Conservation (phyloP, 805 yeast species). For the Huiozyma sinensis region DNA sequence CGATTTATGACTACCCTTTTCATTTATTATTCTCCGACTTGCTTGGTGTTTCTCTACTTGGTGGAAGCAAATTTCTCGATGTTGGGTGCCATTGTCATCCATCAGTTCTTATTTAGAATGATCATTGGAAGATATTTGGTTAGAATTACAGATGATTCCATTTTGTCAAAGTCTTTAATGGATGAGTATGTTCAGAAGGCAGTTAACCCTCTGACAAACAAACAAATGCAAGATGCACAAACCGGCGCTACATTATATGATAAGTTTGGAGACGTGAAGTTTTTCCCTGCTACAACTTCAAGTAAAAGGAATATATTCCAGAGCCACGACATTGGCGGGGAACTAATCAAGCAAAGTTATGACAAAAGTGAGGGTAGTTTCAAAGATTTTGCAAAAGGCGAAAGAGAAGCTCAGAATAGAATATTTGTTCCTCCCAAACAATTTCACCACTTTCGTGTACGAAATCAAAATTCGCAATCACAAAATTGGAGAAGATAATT, state of each 20-base stretch:
- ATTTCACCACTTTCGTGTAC: too few species aligned
- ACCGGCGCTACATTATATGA: slow-evolving; percentile 43
- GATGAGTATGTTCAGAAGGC: slow-evolving; percentile 54
- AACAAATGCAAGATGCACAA: slow-evolving; percentile 45
- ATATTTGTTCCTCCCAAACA: too few species aligned
- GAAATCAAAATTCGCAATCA: too few species aligned
- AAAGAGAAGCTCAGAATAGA: not conserved
- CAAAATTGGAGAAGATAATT: too few species aligned
- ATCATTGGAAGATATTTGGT: slow-evolving; percentile 36
- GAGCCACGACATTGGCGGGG: slow-evolving; percentile 37
- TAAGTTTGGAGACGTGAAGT: slow-evolving; percentile 14
- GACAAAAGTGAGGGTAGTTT: slow-evolving; percentile 22
- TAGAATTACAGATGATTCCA: slow-evolving; percentile 46
- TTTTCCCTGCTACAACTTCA: slow-evolving; percentile 24
- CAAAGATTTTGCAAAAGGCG: slow-evolving; percentile 6
- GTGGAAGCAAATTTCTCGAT: slow-evolving; percentile 31
- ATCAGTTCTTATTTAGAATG: slow-evolving; percentile 31
- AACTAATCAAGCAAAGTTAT: slow-evolving; percentile 23
- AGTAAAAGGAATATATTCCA: slow-evolving; percentile 34
- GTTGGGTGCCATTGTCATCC: slow-evolving; percentile 26
- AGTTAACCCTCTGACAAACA: slow-evolving; percentile 46
- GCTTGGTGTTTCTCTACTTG: slow-evolving; percentile 33
- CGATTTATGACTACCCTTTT: slow-evolving; percentile 42
- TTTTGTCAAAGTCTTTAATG: slow-evolving; percentile 48
- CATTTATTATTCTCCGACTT: slow-evolving; percentile 50